Percentiles rank a stretch among this genome's conserved stretches.
phyloP scores from a whole-genome alignment of 306 rosid species.

The Luffa aegyptiaca region DNA sequence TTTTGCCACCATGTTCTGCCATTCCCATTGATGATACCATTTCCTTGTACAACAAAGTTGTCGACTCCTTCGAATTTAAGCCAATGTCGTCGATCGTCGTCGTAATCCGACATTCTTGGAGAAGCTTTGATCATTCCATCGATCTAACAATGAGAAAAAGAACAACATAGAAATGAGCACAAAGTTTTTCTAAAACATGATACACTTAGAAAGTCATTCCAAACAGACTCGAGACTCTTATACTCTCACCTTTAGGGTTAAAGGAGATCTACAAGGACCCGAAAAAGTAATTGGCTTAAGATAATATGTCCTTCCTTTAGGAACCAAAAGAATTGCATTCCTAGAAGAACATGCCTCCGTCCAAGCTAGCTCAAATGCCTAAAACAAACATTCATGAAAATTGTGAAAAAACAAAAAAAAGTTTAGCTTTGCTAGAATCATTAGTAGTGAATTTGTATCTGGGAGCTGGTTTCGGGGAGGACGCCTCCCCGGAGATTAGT shows the following conservation, averaged over 20 bases:
- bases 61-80: conserved; percentile 31
- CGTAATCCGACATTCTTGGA: conserved; percentile 32
- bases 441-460: not conserved
- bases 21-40: conserved; percentile 65
- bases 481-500: not conserved
- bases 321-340: conserved; percentile 35
- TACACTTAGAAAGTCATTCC: no score
- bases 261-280: conserved; percentile 53
- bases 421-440: not conserved
- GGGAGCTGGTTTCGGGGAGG: not conserved
- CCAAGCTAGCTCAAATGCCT: conserved; percentile 76
- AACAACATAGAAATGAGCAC: not conserved
- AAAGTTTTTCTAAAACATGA: not conserved
- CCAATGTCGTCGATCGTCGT: conserved; percentile 31
- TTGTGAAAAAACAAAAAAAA: not conserved
- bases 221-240: no score
- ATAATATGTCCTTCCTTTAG: conserved; percentile 26
- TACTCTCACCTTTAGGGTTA: conserved; percentile 38
- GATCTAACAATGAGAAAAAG: conserved; percentile 23
- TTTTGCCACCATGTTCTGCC: conserved; percentile 76
- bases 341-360: conserved; percentile 42
- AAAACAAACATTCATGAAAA: not conserved
- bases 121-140: conserved; percentile 68
- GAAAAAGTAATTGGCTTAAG: conserved; percentile 57
- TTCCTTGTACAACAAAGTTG: conserved; percentile 46